A percentile compares a stretch with the other conserved stretches of the same genome.
Conservation (phyloP, 139 green algal species). For the Axilococcus clingmanii region DNA sequence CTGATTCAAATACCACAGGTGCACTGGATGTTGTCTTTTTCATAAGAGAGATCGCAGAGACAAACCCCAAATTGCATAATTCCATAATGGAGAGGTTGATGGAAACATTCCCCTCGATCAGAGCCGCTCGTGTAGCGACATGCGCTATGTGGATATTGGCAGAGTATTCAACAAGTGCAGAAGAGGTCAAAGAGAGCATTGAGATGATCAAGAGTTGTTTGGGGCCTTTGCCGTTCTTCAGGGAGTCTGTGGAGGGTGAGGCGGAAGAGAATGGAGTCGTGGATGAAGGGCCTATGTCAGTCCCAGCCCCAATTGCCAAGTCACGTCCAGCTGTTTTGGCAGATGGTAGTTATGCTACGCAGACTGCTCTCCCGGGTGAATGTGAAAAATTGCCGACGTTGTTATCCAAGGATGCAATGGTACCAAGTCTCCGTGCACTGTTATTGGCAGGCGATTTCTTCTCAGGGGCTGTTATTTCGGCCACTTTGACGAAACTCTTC, state of each 20-base stretch:
- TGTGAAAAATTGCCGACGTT: too few species aligned
- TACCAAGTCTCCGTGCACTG: constrained; percentile 50
- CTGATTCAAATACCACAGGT: constrained; percentile 68
- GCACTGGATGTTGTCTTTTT: constrained; percentile 69
- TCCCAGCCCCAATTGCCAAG: constrained; percentile 19
- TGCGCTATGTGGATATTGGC: constrained; percentile 91
- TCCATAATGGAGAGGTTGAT: constrained; percentile 79
- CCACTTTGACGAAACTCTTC: constrained; percentile 83
- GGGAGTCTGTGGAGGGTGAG: constrained; percentile 15
- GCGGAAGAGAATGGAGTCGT: constrained; percentile 13
- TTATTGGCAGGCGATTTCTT: constrained; percentile 89
- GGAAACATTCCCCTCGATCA: constrained; percentile 78
- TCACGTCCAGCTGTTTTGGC: constrained; percentile 82
- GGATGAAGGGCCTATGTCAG: neutral
- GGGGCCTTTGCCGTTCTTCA: constrained; percentile 62
- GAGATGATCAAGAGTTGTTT: constrained; percentile 66
- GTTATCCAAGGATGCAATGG: constrained; percentile 2
- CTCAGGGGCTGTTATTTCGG: constrained; percentile 71
- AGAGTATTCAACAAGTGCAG: constrained; percentile 67
- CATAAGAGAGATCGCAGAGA: constrained; percentile 93
- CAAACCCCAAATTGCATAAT: constrained; percentile 75
- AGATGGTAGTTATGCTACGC: constrained; percentile 94
- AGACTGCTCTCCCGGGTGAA: constrained; percentile 40
- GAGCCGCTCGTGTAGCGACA: constrained; percentile 68
- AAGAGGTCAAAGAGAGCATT: constrained; percentile 67